Evolutionary conservation across 306 rosid genomes (phyloP), one percentile per base, ranked within the genome.

Genomic region (Senna tora): DNA sequence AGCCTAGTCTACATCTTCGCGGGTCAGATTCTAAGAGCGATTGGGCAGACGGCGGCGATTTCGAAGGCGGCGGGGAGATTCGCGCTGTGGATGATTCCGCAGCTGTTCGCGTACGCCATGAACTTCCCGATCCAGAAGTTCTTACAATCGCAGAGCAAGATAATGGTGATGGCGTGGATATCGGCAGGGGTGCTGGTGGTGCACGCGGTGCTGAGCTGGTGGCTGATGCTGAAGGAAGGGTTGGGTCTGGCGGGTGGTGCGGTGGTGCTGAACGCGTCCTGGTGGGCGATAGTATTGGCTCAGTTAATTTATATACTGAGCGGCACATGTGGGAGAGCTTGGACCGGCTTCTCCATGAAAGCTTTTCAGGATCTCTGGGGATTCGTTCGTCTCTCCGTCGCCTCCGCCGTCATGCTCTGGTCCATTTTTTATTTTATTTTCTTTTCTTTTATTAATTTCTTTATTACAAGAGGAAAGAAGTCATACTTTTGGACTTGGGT

Each of bases 321-420:
- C 9, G 98, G 96, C 33, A 50, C 81, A 0, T 93, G 96, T 30
- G 91, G 90, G 0, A 71, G 74, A 4, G 93, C 98, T 0, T 93
- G 98, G 98, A 65, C 59, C 11, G 98, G 98, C 0, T 90, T 93
- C 65, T 88, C 98, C 0, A 65, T 71, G 53, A 52, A 77, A 75
- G 98, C 98, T 0, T 93, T 93, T 75, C 87, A 87, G 0, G 83
- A 77, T 55, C 91, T 92, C 0, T 83, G 90, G 95, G 79, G 78
- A 0, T 90, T 92, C 46, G 87, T 88, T 49, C 85, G 86, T 33
- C 75, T 92, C 56, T 92, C 98, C 2, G 82, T 92, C 0, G 92
- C 95, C 0, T 90, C 98, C 0, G 98, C 96, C 0, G 77, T 92
- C 3, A 92, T 92, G 98, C 84, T 92, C 14, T 92, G 98, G 98